Base-by-base conservation (phyloP, 2,329 filamentous ascomycete genomes). In the Xylariaceae sp. region DNA sequence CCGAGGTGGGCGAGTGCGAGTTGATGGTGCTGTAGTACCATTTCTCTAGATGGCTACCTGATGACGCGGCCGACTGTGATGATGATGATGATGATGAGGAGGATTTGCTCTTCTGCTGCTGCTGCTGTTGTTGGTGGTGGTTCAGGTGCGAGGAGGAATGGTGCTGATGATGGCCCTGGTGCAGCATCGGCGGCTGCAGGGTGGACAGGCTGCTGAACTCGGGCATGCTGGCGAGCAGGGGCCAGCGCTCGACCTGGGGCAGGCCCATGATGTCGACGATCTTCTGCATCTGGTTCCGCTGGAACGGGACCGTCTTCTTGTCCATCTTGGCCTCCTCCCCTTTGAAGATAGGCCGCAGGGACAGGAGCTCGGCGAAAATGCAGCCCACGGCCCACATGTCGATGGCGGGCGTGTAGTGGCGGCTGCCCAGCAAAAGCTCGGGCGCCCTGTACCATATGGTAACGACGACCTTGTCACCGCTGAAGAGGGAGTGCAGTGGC, bases 241-340 rank as follows among this genome's bases (percentile, higher is more conserved):
- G 87, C 92, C 92, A 98, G 17, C 81, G 78, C 34, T 94, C 86
- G 55, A 90, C 90, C 5, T 78, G 87, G 0, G 92, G 92, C 50
- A 95, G 68, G 19, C 92, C 92, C 69, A 98, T 83, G 47, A 98
- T 88, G 58, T 98, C 92, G 26, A 95, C 87, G 53, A 98, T 98
- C 65, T 95, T 96, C 58, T 92, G 88, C 90, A 98, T 97, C 66
- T 98, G 92, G 55, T 96, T 96, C 11, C 89, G 79, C 63, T 98
- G 92, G 53, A 98, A 98, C 0, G 92, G 92, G 0, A 97, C 89
- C 0, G 86, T 92, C 67, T 97, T 97, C 65, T 98, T 98, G 63
- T 98, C 92, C 85, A 97, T 96, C 66, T 98, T 98, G 12, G 92
- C 92, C 64, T 98, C 92, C 58, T 98, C 92, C 0, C 92, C 92